A percentile compares a stretch with the other conserved stretches of the same genome.
Evolutionary conservation across 176 grass and related monocot species (phyloP).

Genomic region (Rhynchospora breviuscula): DNA sequence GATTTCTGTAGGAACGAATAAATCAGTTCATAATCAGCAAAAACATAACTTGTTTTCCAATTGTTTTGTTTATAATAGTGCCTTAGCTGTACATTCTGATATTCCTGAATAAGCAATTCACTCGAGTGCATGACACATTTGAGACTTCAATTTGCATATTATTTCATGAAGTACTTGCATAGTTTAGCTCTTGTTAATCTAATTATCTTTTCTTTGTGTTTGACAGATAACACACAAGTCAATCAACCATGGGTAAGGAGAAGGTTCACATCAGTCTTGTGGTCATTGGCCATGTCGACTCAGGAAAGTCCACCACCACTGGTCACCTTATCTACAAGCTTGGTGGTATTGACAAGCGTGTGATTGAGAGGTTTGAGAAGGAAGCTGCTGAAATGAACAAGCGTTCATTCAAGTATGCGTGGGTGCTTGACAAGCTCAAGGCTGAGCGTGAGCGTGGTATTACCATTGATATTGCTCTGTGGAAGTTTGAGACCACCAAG

Average conservation of each 20-base stretch:
- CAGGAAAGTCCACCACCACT: slow-evolving; percentile 80
- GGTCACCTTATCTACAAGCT: slow-evolving; percentile 87
- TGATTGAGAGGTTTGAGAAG: slow-evolving; percentile 72
- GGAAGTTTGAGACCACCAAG: slow-evolving; percentile 75
- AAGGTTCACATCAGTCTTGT: slow-evolving; percentile 75
- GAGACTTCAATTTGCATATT: not conserved
- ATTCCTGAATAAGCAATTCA: not conserved
- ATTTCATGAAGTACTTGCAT: not conserved
- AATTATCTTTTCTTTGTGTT: not conserved
- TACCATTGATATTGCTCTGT: slow-evolving; percentile 69
- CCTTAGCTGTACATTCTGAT: too few species aligned
- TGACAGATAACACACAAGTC: not conserved
- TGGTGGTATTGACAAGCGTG: slow-evolving; percentile 91
- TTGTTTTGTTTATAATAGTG: not conserved
- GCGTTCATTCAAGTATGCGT: slow-evolving; percentile 77
- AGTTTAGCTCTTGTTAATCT: not conserved
- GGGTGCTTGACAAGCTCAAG: slow-evolving; percentile 93
- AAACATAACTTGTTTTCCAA: not conserved
- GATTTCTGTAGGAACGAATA: too few species aligned
- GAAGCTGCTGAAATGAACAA: slow-evolving; percentile 77
- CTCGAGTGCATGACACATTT: not conserved
- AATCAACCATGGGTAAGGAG: slow-evolving; percentile 63
- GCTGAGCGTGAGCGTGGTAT: slow-evolving; percentile 76
- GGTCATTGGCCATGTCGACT: slow-evolving; percentile 79
- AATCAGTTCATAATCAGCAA: not conserved